Conservation (phyloP, 176 grass and related monocot genomes). For the Ampelocalamus luodianensis region DNA sequence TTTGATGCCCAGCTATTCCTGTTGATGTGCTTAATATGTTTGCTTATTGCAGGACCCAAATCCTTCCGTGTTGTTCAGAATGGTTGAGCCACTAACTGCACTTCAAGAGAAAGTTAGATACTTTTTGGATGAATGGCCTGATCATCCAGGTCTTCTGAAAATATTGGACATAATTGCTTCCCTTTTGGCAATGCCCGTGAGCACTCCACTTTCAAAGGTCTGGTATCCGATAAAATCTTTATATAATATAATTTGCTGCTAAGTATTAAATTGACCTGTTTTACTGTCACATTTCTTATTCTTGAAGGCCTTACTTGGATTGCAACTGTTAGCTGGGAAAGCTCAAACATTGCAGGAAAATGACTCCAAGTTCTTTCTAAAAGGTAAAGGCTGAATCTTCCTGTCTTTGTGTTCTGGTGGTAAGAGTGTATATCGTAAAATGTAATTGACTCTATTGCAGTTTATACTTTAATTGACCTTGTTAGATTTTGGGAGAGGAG, state of each 20-base stretch:
- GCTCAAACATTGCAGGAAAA: slow-evolving; percentile 88
- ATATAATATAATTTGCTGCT: slow-evolving; percentile 12
- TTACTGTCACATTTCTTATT: slow-evolving; percentile 36
- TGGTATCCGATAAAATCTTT: slow-evolving; percentile 29
- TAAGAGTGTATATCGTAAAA: background rate
- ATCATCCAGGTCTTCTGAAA: slow-evolving; percentile 83
- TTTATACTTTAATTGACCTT: background rate
- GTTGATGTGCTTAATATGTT: slow-evolving; percentile 23
- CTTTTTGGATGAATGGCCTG: slow-evolving; percentile 84
- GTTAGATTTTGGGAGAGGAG: too few species aligned
- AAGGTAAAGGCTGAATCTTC: slow-evolving; percentile 57
- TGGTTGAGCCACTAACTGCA: slow-evolving; percentile 67
- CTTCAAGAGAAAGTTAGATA: slow-evolving; percentile 62
- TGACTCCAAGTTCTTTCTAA: slow-evolving; percentile 73
- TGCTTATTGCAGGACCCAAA: slow-evolving; percentile 72
- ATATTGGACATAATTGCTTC: slow-evolving; percentile 66
- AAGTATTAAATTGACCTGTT: slow-evolving; percentile 20
- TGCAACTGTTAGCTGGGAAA: slow-evolving; percentile 79
- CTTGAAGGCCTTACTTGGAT: slow-evolving; percentile 75
- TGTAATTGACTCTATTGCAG: background rate
- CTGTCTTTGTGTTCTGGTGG: slow-evolving; percentile 13
- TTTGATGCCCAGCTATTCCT: background rate
- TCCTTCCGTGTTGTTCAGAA: slow-evolving; percentile 71
- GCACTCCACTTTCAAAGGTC: slow-evolving; percentile 75
- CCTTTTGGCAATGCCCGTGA: slow-evolving; percentile 68